Conservation (phyloP, 768 basidiomycete species). For the Candolleomyces eurysporus region DNA sequence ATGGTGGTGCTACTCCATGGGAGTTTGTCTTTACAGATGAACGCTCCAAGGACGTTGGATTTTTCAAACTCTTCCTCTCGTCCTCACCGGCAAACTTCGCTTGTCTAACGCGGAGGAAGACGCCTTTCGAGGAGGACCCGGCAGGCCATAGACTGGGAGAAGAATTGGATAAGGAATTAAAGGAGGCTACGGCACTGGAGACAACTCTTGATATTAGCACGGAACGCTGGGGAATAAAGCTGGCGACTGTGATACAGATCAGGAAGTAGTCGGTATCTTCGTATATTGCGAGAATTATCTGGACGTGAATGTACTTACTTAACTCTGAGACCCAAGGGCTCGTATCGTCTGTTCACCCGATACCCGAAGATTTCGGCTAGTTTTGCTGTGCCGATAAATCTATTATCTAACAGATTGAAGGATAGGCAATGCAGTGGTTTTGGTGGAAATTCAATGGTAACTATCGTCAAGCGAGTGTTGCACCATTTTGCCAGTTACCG, state of each 20-base stretch:
- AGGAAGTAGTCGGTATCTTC: neutral
- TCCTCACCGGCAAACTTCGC: constrained; percentile 32
- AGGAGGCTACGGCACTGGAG: neutral
- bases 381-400: too few relatives aligned
- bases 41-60: constrained; percentile 36
- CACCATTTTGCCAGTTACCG: too few relatives aligned
- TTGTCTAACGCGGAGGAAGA: constrained; percentile 26
- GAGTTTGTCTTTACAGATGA: constrained; percentile 27
- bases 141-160: constrained; percentile 1
- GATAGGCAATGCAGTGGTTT: too few relatives aligned
- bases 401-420: too few relatives aligned
- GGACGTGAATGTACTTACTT: neutral
- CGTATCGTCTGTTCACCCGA: too few relatives aligned
- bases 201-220: neutral
- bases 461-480: too few relatives aligned
- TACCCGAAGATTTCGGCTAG: too few relatives aligned
- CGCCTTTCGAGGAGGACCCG: constrained; percentile 22
- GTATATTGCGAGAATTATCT: neutral
- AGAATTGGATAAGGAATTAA: neutral
- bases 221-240: neutral
- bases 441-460: too few relatives aligned
- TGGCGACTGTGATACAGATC: neutral
- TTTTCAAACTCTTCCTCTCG: constrained; percentile 42
- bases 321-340: neutral
- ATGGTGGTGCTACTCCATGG: constrained; percentile 30